Conservation (phyloP, 371 early-diverging fungal species). For the Mortierella sp. region DNA sequence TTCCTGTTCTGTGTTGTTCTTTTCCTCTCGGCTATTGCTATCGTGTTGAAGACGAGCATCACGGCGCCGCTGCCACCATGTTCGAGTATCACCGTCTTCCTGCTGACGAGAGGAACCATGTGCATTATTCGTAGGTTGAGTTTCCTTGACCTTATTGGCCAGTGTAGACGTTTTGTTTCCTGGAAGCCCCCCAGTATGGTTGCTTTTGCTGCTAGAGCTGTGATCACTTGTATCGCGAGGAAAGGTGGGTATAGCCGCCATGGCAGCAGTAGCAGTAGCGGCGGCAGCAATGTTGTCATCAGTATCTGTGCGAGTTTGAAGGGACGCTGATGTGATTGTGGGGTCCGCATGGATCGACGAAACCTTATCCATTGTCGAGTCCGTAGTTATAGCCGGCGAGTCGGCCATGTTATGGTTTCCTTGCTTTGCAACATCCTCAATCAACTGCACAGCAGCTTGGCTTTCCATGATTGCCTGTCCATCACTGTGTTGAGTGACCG, state of each 20-base stretch:
- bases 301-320: neutral
- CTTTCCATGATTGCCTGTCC: no score
- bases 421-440: neutral
- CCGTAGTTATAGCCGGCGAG: neutral
- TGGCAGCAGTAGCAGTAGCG: constrained; percentile 1
- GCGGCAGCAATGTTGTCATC: neutral
- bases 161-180: neutral
- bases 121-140: neutral
- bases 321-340: neutral
- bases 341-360: neutral
- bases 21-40: neutral
- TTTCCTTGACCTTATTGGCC: constrained; percentile 20
- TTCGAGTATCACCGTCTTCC: neutral
- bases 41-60: no score
- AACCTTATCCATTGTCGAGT: no score
- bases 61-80: constrained; percentile 1
- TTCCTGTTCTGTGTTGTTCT: neutral
- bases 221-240: no score
- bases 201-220: neutral
- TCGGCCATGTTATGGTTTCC: neutral
- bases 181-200: neutral
- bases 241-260: no score
- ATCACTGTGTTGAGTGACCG: no score
- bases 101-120: neutral
- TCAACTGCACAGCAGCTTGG: neutral